These are phyloP conservation scores for Nothopassalora personata DNA, from an alignment of 2,329 filamentous ascomycete species.

Conservation along the genomic window DNA sequence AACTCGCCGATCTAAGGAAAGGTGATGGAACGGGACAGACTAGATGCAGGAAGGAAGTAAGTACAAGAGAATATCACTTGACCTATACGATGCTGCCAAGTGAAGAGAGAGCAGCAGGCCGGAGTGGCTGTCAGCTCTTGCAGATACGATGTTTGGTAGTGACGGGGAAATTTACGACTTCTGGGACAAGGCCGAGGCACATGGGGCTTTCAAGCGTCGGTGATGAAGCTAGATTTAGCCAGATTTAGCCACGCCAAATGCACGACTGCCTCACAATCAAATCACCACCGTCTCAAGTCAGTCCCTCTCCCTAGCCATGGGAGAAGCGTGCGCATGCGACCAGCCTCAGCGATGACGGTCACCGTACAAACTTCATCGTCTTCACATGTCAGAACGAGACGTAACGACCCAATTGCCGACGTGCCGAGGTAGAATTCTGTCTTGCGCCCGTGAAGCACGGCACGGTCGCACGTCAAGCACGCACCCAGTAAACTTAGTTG, in stretches of 20 bases:
- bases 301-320: too few species aligned
- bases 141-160: neutral
- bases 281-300: too few species aligned
- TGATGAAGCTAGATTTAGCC: too few species aligned
- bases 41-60: neutral
- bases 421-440: too few species aligned
- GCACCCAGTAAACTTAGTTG: too few species aligned
- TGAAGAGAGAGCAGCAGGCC: neutral
- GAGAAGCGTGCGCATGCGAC: neutral
- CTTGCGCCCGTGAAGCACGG: neutral
- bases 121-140: neutral
- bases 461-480: neutral
- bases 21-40: neutral
- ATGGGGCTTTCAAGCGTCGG: neutral
- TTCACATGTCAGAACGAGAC: neutral
- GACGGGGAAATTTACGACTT: neutral
- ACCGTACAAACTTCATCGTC: neutral
- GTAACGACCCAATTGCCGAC: neutral
- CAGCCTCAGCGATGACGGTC: neutral
- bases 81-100: neutral
- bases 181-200: neutral
- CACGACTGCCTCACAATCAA: neutral
- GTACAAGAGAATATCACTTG: constrained; percentile 3
- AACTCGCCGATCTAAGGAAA: neutral
- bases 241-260: too few species aligned